Conservation (phyloP, 2,329 filamentous ascomycete genomes). For the Colletotrichum neosansevieriae region DNA sequence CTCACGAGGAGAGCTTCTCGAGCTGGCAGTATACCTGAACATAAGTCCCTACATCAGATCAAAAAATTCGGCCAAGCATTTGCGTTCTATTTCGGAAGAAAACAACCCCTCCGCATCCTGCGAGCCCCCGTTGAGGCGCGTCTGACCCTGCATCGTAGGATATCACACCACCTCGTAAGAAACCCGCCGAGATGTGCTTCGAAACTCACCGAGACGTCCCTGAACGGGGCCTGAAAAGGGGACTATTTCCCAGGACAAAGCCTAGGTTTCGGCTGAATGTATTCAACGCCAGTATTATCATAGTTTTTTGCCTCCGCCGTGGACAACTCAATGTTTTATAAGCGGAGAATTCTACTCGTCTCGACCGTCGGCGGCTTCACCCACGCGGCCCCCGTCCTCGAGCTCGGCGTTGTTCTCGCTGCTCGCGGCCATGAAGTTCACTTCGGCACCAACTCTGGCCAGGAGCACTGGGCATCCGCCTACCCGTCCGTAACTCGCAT, state of each 20-base stretch:
- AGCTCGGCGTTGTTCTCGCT: conserved; percentile 50
- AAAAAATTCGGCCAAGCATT: too few species aligned
- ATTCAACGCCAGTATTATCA: too few species aligned
- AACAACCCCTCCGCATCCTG: too few species aligned
- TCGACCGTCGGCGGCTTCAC: conserved; percentile 53
- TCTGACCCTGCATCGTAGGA: not conserved
- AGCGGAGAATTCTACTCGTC: conserved; percentile 47
- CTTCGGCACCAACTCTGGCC: conserved; percentile 53
- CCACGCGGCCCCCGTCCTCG: conserved; percentile 52
- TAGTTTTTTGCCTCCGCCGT: too few species aligned
- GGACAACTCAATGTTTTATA: not conserved
- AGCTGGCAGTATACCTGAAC: too few species aligned
- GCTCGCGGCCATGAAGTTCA: conserved; percentile 46
- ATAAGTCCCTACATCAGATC: too few species aligned
- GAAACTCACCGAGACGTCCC: conserved; percentile 3
- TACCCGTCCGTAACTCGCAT: conserved; percentile 49
- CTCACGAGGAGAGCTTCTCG: too few species aligned
- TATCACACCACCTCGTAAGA: conserved; percentile 1
- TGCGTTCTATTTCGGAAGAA: too few species aligned
- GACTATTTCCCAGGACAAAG: not conserved
- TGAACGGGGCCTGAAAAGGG: not conserved
- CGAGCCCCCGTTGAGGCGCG: too few species aligned
- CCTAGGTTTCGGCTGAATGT: too few species aligned
- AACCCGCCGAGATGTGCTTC: conserved; percentile 12
- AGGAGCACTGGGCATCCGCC: conserved; percentile 49